phyloP scores from a whole-genome alignment of 148 eudicot genomes.

The Silene conica region DNA sequence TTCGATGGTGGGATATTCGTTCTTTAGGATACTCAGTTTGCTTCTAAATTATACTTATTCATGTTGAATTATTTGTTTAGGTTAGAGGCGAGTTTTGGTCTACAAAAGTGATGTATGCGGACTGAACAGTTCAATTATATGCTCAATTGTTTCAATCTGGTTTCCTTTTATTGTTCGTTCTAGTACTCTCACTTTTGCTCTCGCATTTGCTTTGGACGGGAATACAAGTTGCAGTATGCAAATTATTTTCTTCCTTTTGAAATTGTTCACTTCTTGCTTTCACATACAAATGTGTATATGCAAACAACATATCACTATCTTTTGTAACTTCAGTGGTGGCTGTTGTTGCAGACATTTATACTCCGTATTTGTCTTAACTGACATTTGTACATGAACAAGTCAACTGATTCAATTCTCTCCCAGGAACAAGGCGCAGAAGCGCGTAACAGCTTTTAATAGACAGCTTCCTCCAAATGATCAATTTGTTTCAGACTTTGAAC shows the following conservation, averaged over 20 bases:
- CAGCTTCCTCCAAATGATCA: constrained; percentile 88
- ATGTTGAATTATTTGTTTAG: too few relatives aligned
- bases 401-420: constrained; percentile 20
- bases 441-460: constrained; percentile 75
- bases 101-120: background rate
- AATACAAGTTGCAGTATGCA: background rate
- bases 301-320: background rate
- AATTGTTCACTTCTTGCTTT: background rate
- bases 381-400: constrained; percentile 14
- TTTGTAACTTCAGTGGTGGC: constrained; percentile 1
- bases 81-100: too few relatives aligned
- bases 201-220: background rate
- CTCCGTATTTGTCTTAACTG: background rate
- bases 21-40: too few relatives aligned
- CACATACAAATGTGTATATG: background rate
- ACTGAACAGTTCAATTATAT: background rate
- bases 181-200: background rate
- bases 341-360: background rate
- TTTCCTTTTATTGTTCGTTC: background rate
- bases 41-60: too few relatives aligned
- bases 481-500: constrained; percentile 82
- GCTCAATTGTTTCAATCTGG: background rate
- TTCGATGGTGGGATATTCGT: too few relatives aligned
- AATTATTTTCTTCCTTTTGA: background rate
- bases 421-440: constrained; percentile 96